Evolutionary conservation across 495 filamentous ascomycete genomes (phyloP).

Genomic region (Parathielavia hyrcaniae): DNA sequence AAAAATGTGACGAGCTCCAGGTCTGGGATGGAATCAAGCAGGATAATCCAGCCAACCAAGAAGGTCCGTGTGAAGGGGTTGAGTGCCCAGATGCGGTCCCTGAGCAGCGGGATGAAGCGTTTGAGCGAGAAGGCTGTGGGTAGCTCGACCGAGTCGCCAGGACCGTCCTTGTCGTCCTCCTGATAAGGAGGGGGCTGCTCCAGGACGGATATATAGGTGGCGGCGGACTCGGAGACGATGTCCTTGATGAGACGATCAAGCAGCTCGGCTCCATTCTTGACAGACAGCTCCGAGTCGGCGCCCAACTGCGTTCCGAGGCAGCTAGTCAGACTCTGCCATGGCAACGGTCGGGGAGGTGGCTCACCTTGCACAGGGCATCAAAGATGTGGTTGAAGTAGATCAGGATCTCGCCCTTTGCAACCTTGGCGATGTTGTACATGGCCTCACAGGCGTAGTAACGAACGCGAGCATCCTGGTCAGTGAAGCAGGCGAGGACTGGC

Average conservation of each 20-base stretch:
- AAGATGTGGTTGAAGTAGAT: slow-evolving; percentile 98
- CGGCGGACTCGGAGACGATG: slow-evolving; percentile 93
- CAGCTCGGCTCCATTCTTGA: slow-evolving; percentile 97
- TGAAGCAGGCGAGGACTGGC: slow-evolving; percentile 96
- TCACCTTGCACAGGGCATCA: slow-evolving; percentile 90
- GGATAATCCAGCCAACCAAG: slow-evolving; percentile 89
- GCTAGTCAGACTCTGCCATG: slow-evolving; percentile 2
- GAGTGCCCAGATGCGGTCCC: slow-evolving; percentile 85
- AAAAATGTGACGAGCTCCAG: slow-evolving; percentile 89
- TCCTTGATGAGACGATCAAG: slow-evolving; percentile 96
- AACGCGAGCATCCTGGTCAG: slow-evolving; percentile 95
- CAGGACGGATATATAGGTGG: slow-evolving; percentile 87
- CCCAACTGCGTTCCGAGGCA: slow-evolving; percentile 60
- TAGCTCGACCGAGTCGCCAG: slow-evolving; percentile 49
- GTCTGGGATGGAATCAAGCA: slow-evolving; percentile 95
- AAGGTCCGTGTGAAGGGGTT: slow-evolving; percentile 94
- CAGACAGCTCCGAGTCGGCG: slow-evolving; percentile 90
- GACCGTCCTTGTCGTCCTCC: slow-evolving; percentile 44
- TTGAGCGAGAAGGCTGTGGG: slow-evolving; percentile 90
- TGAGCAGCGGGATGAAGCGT: slow-evolving; percentile 84
- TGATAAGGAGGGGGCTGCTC: slow-evolving; percentile 51
- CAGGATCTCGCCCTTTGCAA: slow-evolving; percentile 94
- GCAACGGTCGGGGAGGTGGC: slow-evolving; percentile 18
- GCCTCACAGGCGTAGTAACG: slow-evolving; percentile 99
- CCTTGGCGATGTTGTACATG: slow-evolving; percentile 99